These are phyloP conservation scores for Decorospora gaudefroyi DNA, from an alignment of 2,329 filamentous ascomycete genomes.

Conservation along the genomic window DNA sequence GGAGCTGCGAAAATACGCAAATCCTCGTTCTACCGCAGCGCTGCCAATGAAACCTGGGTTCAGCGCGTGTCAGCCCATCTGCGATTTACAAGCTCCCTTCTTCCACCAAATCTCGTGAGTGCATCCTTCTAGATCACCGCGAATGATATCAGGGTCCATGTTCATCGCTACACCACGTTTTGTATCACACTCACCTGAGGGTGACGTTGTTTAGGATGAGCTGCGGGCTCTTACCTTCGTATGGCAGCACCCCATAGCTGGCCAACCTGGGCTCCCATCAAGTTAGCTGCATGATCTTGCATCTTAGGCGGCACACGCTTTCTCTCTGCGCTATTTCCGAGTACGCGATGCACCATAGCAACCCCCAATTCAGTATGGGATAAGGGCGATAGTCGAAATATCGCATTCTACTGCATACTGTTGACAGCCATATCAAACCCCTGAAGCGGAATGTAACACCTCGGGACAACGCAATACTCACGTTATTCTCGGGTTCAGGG, in stretches of 20 bases:
- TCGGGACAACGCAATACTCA: too few species aligned
- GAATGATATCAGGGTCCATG: background rate
- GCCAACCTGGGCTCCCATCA: too few species aligned
- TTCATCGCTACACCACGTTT: conserved; percentile 6
- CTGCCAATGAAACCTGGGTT: background rate
- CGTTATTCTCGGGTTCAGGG: too few species aligned
- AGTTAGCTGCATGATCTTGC: conserved; percentile 19
- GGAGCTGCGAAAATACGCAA: too few species aligned
- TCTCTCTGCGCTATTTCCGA: background rate
- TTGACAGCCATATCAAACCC: too few species aligned
- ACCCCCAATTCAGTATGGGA: too few species aligned
- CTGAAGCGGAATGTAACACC: too few species aligned
- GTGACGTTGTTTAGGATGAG: conserved; percentile 7
- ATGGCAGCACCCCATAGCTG: too few species aligned
- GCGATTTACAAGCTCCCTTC: background rate
- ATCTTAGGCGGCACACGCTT: conserved; percentile 3
- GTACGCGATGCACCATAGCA: background rate
- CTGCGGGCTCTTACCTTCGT: background rate
- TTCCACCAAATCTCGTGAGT: background rate
- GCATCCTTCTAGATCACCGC: background rate
- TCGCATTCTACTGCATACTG: too few species aligned
- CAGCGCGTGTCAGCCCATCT: background rate
- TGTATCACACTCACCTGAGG: conserved; percentile 1
- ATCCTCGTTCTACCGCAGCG: background rate
- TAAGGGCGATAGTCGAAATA: too few species aligned